Conservation (phyloP, 768 basidiomycete species). For the Gymnopilus dilepis region DNA sequence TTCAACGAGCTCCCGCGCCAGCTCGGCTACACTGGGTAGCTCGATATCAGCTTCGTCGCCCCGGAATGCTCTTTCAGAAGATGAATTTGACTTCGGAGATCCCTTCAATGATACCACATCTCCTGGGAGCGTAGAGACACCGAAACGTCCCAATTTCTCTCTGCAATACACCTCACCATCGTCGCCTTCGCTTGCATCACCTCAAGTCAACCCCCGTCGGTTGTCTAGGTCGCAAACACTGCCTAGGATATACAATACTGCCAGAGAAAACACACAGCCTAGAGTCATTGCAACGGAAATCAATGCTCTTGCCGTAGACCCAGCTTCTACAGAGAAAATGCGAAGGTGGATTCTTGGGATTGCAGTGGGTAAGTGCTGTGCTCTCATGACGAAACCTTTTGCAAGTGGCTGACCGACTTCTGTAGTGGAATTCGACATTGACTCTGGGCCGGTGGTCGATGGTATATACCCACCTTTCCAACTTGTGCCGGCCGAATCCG, state of each 20-base stretch:
- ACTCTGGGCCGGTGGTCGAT: conserved; percentile 80
- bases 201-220: conserved; percentile 18
- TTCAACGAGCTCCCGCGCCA: conserved; percentile 28
- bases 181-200: conserved; percentile 20
- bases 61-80: conserved; percentile 7
- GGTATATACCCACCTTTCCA: conserved; percentile 71
- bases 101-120: conserved; percentile 15
- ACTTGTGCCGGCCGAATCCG: conserved; percentile 68
- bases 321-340: conserved; percentile 52
- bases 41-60: conserved; percentile 17
- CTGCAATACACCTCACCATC: conserved; percentile 23
- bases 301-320: conserved; percentile 51
- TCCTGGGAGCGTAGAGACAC: conserved; percentile 18
- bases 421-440: conserved; percentile 87
- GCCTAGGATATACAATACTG: conserved; percentile 40
- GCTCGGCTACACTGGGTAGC: conserved; percentile 24
- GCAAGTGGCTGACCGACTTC: conserved; percentile 2
- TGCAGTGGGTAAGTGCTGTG: conserved; percentile 63
- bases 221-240: conserved; percentile 53
- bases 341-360: conserved; percentile 72
- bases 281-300: conserved; percentile 39
- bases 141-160: conserved; percentile 21
- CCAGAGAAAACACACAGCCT: conserved; percentile 26
- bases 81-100: conserved; percentile 21
- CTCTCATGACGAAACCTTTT: background rate